Evolutionary conservation across 495 filamentous ascomycete species (phyloP).

Genomic region (Trichoderma asperelloides): DNA sequence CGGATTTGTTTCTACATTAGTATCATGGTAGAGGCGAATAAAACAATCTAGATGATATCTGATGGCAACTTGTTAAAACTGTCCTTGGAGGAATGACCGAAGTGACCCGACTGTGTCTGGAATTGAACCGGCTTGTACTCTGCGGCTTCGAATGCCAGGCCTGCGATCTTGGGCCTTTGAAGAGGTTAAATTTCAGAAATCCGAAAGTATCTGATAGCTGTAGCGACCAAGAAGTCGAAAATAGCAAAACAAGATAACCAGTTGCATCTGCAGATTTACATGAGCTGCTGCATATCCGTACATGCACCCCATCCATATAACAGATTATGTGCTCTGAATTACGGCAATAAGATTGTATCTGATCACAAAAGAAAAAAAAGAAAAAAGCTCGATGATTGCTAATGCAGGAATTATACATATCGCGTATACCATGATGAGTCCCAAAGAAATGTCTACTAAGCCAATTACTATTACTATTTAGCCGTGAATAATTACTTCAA

Average conservation of each 20-base stretch:
- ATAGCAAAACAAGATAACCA: background rate
- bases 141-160: background rate
- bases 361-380: no score
- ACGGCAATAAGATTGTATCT: no score
- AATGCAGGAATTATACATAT: no score
- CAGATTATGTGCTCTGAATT: background rate
- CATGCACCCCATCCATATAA: background rate
- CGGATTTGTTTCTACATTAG: slow-evolving; percentile 9
- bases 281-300: background rate
- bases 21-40: slow-evolving; percentile 1
- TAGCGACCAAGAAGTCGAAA: background rate
- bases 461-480: no score
- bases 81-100: background rate
- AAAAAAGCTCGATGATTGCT: no score
- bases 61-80: background rate
- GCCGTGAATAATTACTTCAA: no score
- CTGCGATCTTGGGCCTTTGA: background rate
- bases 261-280: background rate
- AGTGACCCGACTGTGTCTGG: background rate
- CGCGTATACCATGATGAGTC: no score
- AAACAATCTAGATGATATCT: slow-evolving; percentile 1
- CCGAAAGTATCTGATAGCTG: background rate
- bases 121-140: background rate
- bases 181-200: background rate
- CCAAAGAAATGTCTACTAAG: no score